Evolutionary conservation across 768 basidiomycete genomes (phyloP).

Genomic region (Boletus insuetus): DNA sequence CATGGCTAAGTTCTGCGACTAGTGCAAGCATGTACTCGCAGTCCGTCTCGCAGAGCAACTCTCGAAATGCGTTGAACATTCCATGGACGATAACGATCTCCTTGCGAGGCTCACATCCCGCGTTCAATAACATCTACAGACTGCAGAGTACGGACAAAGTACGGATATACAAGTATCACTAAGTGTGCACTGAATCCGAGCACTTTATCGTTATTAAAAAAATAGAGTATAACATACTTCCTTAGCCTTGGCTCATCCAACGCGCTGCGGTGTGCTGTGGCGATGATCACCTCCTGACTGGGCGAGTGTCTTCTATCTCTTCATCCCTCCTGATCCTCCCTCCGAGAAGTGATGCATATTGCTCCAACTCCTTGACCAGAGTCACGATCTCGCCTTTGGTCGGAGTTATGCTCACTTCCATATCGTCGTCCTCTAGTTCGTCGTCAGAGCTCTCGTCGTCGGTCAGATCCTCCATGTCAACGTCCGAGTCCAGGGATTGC

Average conservation of each 20-base stretch:
- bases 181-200: conserved; percentile 4
- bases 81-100: conserved; percentile 48
- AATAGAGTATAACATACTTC: conserved; percentile 26
- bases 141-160: background rate
- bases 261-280: conserved; percentile 6
- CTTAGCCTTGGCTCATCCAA: background rate
- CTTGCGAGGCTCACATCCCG: conserved; percentile 28
- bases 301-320: conserved; percentile 13
- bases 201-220: conserved; percentile 25
- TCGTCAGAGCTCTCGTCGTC: conserved; percentile 10
- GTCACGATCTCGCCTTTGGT: conserved; percentile 36
- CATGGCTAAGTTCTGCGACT: background rate
- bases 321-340: conserved; percentile 48
- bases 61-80: conserved; percentile 48
- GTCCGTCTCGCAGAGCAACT: conserved; percentile 56
- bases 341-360: conserved; percentile 58
- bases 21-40: conserved; percentile 85
- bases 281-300: background rate
- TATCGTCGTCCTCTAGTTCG: background rate
- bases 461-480: conserved; percentile 18
- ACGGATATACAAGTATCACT: conserved; percentile 13
- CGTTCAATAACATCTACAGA: conserved; percentile 7
- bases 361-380: conserved; percentile 53
- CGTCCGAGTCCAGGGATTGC: conserved; percentile 9
- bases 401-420: conserved; percentile 10